Percentiles rank a stretch among this genome's conserved stretches.
Evolutionary conservation across 2,329 filamentous ascomycete species (phyloP).

Genomic region (Penicillium concentricum): DNA sequence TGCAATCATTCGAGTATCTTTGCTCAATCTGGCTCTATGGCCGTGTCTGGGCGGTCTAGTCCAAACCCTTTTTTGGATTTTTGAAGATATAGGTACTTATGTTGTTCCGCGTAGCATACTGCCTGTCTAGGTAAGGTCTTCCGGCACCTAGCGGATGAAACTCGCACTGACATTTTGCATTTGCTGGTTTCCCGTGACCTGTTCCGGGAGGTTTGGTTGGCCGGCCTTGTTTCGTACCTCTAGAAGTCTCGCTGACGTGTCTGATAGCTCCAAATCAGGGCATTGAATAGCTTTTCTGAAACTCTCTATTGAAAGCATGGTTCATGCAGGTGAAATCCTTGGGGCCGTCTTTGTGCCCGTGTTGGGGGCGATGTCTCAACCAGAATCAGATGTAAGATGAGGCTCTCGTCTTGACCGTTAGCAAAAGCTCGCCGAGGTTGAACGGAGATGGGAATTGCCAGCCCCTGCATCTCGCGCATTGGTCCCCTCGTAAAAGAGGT

Average conservation of each 20-base stretch:
- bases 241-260: conserved; percentile 14
- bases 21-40: neutral
- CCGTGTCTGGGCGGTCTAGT: neutral
- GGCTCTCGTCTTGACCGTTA: conserved; percentile 1
- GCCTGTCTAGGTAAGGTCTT: neutral
- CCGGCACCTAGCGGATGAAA: conserved; percentile 13
- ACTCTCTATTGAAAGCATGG: neutral
- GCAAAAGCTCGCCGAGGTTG: neutral
- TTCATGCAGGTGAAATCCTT: conserved; percentile 4
- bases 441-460: neutral
- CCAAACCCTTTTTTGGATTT: neutral
- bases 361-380: neutral
- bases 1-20: conserved; percentile 1
- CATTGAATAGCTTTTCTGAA: neutral
- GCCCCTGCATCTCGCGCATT: neutral
- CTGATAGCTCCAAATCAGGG: conserved; percentile 2
- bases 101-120: neutral
- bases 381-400: neutral
- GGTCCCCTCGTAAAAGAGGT: neutral
- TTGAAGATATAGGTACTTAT: neutral
- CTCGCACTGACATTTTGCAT: conserved; percentile 4
- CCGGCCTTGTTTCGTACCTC: neutral
- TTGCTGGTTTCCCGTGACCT: conserved; percentile 9
- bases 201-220: neutral
- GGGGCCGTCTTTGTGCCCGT: neutral